Evolutionary conservation across 192 early-diverging fungal species (phyloP), one percentile per base, ranked within the genome.

Genomic region (Allomyces macrogynus): DNA sequence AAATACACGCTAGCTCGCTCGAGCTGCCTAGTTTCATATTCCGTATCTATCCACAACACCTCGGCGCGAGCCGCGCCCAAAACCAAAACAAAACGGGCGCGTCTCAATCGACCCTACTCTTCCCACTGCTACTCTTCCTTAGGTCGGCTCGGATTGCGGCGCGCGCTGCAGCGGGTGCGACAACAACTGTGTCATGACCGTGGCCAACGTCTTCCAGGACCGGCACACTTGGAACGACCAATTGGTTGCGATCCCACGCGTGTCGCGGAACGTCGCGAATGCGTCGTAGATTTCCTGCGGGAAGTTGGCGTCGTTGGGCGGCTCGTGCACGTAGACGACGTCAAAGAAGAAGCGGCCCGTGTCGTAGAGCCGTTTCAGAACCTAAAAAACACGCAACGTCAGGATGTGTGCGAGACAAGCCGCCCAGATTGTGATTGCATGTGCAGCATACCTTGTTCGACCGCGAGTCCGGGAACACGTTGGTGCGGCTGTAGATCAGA

Each of bases 291-390:
- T 57, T 57, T 57, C 49, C 49, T 57, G 49, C 12, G 49, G 49
- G 20, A 20, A 57, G 49, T n/a, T 57, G 1, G 49, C 12, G 49
- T 57, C 49, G 49, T 14, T 20, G 12, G 49, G 62, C 32, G 64
- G 64, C 10, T 64, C 64, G 64, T 64, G 64, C n/a, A 64, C 27
- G 43, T 64, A 64, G 18, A 64, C 32, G 4, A 43, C 25, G 43
- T 64, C 64, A 23, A 64, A 40, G 64, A 42, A 40, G 40, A 64
- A 32, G 5, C 43, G 26, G 10, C 64, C 40, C 5, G 24, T 64
- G 4, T 20, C 40, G 22, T 64, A 64, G 23, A 64, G 40, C 22
- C 32, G 23, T 44, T 64, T 26, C 23, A 64, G 14, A 20, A 22
- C 43, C 64, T 64, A 40, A 40, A 40, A 40, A 40, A n/a, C n/a